Conservation (phyloP, 2,329 filamentous ascomycete genomes). For the Neofusicoccum umdonicola region DNA sequence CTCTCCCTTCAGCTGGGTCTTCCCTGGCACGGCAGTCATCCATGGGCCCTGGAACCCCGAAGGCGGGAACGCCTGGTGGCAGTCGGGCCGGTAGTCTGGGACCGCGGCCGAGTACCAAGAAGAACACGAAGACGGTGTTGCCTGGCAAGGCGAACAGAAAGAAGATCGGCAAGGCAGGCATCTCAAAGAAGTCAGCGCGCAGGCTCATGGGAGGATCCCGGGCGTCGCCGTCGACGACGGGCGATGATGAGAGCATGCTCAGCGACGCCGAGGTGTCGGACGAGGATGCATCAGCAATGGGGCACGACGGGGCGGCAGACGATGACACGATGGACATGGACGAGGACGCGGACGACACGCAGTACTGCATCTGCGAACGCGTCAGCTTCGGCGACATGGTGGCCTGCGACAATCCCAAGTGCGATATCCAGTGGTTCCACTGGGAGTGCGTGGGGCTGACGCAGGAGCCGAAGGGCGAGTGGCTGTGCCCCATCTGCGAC, state of each 20-base stretch:
- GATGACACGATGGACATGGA: conserved; percentile 68
- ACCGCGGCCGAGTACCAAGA: conserved; percentile 46
- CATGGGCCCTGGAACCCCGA: conserved; percentile 61
- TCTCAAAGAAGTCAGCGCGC: conserved; percentile 33
- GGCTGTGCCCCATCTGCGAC: conserved; percentile 44
- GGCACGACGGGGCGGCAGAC: conserved; percentile 68
- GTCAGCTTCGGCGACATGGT: conserved; percentile 88
- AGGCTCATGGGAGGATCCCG: conserved; percentile 35
- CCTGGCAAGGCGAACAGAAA: conserved; percentile 50
- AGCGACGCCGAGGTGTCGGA: conserved; percentile 51
- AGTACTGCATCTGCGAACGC: conserved; percentile 80
- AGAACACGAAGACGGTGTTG: conserved; percentile 55
- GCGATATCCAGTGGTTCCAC: conserved; percentile 84
- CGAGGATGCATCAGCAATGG: conserved; percentile 32
- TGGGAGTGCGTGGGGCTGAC: conserved; percentile 61
- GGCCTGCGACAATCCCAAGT: conserved; percentile 79
- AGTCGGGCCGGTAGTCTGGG: conserved; percentile 59
- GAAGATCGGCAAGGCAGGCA: conserved; percentile 33
- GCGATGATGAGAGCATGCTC: conserved; percentile 54
- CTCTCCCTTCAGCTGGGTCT: conserved; percentile 52
- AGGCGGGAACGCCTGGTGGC: conserved; percentile 50
- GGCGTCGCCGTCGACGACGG: conserved; percentile 42
- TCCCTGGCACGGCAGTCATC: conserved; percentile 58
- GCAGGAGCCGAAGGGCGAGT: conserved; percentile 50
- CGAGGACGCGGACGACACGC: conserved; percentile 70